Evolutionary conservation across 1,139 yeast genomes (phyloP), one percentile per base, ranked within the genome.

Genomic region (Tardiomyces depauwii): DNA sequence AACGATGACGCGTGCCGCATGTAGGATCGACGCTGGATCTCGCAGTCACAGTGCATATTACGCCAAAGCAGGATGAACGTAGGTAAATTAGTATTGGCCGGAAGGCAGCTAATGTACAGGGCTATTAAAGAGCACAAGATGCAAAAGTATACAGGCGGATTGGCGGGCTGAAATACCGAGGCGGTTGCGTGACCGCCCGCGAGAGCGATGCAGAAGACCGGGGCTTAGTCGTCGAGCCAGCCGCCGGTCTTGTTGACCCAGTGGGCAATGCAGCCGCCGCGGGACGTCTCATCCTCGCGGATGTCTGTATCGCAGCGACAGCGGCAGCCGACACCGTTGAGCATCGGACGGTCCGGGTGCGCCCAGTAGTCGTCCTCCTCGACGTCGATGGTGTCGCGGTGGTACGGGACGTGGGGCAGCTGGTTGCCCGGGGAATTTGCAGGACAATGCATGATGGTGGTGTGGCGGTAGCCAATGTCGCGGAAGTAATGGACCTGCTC

Each of bases 401-500:
- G 57, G 44, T 63, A 58, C 7, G 52, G 51, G 30, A 60, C 53
- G 47, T 61, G 62, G 6, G 68, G 66, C 18, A 59, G 47, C 50
- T 59, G 63, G 18, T 49, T 47, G 10, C 53, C 56, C 55, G 57
- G 13, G n/a, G 78, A 74, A 60, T 88, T 88, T 6, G 69, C 68
- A 0, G 96, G 96, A 67, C 96, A 89, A 64, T 88, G 96, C 42
- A 75, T 80, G 47, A 88, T 67, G 0, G 81, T 76, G 0, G 91
- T 76, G 60, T 88, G 96, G 47, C 77, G 70, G 62, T 88, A 88
- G 0, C 96, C 96, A 54, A 88, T 82, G 58, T 88, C 96, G 53
- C 96, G 68, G 66, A 88, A 88, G 63, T 88, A 88, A 64, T 88
- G 96, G 12, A 88, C 69, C 48, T 87, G 86, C 4, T 76, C 68